Percentiles rank a stretch among this genome's conserved stretches.
Evolutionary conservation across 176 grass and related monocot species (phyloP).

Genomic region (Triticum monococcum): DNA sequence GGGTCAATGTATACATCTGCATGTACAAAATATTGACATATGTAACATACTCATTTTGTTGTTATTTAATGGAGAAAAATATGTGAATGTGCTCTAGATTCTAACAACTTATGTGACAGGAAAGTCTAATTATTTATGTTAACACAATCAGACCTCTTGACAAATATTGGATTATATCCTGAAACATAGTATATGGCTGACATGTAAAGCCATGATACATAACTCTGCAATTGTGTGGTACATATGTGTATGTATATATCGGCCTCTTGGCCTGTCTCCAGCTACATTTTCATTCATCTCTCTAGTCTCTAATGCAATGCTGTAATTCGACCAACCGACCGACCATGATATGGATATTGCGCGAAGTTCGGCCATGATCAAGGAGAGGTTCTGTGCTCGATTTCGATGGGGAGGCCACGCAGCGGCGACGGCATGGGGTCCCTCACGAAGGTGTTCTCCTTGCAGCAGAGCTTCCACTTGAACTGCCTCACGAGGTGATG

Average conservation of each 20-base stretch:
- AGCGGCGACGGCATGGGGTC: conserved; percentile 44
- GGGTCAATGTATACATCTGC: no score
- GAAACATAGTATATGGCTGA: background rate
- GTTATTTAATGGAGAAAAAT: no score
- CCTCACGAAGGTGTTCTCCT: conserved; percentile 36
- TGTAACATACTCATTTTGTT: no score
- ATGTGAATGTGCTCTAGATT: no score
- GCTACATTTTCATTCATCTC: background rate
- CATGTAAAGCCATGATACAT: background rate
- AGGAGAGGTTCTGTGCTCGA: background rate
- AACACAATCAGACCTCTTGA: no score
- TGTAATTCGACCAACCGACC: background rate
- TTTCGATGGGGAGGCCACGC: conserved; percentile 34
- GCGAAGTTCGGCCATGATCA: background rate
- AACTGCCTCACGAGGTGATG: conserved; percentile 37
- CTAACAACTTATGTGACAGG: no score
- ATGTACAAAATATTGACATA: no score
- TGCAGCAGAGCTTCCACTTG: conserved; percentile 48
- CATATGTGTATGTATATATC: background rate
- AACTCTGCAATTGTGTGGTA: background rate
- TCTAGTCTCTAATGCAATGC: background rate
- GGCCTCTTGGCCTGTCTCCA: background rate
- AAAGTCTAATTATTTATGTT: no score
- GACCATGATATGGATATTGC: background rate
- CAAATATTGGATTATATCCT: background rate